Evolutionary conservation across 257 asterid species (phyloP).

Genomic region (Paulownia fortunei): DNA sequence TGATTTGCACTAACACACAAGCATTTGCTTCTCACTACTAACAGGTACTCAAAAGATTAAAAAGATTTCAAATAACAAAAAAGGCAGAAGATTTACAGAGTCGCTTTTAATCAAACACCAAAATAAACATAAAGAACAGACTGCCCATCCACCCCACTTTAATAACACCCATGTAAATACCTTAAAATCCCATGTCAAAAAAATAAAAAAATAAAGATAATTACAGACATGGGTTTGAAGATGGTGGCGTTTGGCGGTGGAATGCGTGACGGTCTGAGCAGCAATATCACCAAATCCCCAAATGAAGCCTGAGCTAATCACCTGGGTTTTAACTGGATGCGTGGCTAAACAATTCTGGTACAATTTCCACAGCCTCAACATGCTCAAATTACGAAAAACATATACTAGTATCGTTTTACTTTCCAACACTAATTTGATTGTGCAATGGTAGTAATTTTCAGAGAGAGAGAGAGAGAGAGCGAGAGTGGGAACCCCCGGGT

Average conservation of each 20-base stretch:
- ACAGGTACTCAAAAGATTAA: not conserved
- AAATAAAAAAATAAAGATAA: not conserved
- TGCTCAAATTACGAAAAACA: constrained; percentile 23
- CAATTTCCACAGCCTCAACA: constrained; percentile 85
- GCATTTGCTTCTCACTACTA: not conserved
- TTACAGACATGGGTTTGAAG: constrained; percentile 46
- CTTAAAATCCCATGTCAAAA: constrained; percentile 1
- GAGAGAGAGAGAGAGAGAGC: not conserved
- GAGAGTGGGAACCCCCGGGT: no score
- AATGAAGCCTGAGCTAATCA: constrained; percentile 78
- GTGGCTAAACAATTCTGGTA: constrained; percentile 75
- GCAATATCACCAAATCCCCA: constrained; percentile 87
- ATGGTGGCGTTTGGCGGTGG: constrained; percentile 50
- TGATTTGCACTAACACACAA: not conserved
- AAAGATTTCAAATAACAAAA: not conserved
- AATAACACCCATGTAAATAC: not conserved
- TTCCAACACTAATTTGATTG: not conserved
- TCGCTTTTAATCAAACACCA: constrained; percentile 25
- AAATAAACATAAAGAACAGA: not conserved
- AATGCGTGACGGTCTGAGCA: constrained; percentile 78
- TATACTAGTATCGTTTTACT: not conserved
- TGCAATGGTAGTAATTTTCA: no score
- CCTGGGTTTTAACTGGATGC: constrained; percentile 87
- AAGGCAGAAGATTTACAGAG: not conserved
- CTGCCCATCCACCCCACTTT: not conserved